Evolutionary conservation across 177 flowering plant species (phyloP).

Genomic region (Vitis hybrid): DNA sequence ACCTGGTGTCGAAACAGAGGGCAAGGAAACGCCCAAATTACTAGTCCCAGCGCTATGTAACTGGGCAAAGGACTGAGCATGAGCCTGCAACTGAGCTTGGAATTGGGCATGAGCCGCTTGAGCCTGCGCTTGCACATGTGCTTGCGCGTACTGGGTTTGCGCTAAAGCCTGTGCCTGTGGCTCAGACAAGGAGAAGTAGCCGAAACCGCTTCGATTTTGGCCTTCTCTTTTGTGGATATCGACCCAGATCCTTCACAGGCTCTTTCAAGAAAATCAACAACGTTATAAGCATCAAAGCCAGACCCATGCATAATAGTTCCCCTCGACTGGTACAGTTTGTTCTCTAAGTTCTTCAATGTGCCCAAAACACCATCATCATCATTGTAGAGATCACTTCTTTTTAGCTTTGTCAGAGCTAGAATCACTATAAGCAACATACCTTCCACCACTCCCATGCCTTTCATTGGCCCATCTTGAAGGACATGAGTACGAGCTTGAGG

Average conservation of each 20-base stretch:
- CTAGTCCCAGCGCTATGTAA: constrained; percentile 28
- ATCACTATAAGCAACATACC: too few species aligned
- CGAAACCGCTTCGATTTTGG: too few species aligned
- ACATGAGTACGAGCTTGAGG: too few species aligned
- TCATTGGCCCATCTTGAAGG: too few species aligned
- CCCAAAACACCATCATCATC: background rate
- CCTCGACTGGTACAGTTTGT: constrained; percentile 9
- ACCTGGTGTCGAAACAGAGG: constrained; percentile 50
- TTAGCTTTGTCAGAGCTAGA: background rate
- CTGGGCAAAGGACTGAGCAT: constrained; percentile 32
- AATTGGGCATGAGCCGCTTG: constrained; percentile 32
- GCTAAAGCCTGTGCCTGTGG: constrained; percentile 43
- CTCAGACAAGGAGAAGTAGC: too few species aligned
- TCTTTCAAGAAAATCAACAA: too few species aligned
- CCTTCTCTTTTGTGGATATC: too few species aligned
- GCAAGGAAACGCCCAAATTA: constrained; percentile 41
- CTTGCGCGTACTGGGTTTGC: constrained; percentile 28
- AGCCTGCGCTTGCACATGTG: constrained; percentile 32
- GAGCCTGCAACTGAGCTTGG: constrained; percentile 46
- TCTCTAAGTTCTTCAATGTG: too few species aligned
- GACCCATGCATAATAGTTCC: constrained; percentile 20
- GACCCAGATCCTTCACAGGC: too few species aligned
- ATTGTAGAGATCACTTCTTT: constrained; percentile 3
- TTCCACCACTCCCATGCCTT: too few species aligned
- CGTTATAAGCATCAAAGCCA: background rate